Conservation (phyloP, 257 asterid genomes). For the Nicotiana tomentosiformis region DNA sequence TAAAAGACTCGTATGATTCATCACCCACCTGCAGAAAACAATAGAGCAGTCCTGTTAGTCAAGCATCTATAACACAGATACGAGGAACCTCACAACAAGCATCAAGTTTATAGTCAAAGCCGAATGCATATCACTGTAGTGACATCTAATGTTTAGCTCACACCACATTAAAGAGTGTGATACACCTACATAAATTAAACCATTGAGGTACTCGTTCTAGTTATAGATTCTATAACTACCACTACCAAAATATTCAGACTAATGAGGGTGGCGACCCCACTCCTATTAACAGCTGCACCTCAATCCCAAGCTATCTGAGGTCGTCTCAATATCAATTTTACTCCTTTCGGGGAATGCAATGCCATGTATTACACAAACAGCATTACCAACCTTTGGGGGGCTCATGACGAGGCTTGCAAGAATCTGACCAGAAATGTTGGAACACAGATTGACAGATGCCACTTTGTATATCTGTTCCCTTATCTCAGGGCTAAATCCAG, state of each 20-base stretch:
- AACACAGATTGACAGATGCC: slow-evolving; percentile 94
- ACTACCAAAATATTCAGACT: background rate
- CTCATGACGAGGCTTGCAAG: slow-evolving; percentile 94
- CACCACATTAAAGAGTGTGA: background rate
- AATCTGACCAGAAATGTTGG: slow-evolving; percentile 95
- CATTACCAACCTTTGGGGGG: slow-evolving; percentile 67
- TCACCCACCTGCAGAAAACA: slow-evolving; percentile 69
- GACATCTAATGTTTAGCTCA: background rate
- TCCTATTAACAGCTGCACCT: background rate
- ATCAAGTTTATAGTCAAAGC: background rate
- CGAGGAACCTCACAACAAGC: background rate
- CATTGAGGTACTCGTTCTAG: background rate
- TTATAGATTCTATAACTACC: background rate
- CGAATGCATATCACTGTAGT: background rate
- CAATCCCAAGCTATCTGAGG: background rate
- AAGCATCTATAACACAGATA: background rate
- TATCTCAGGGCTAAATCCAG: slow-evolving; percentile 82
- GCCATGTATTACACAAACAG: background rate
- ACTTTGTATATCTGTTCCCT: slow-evolving; percentile 92
- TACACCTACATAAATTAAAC: background rate
- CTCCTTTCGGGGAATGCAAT: background rate
- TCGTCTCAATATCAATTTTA: background rate
- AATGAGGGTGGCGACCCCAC: background rate
- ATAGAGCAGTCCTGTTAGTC: background rate
- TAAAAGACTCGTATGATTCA: slow-evolving; percentile 80